Percentiles rank a stretch among this genome's conserved stretches.
phyloP scores from a whole-genome alignment of 2,329 filamentous ascomycete species.

The Chaetomium strumarium region DNA sequence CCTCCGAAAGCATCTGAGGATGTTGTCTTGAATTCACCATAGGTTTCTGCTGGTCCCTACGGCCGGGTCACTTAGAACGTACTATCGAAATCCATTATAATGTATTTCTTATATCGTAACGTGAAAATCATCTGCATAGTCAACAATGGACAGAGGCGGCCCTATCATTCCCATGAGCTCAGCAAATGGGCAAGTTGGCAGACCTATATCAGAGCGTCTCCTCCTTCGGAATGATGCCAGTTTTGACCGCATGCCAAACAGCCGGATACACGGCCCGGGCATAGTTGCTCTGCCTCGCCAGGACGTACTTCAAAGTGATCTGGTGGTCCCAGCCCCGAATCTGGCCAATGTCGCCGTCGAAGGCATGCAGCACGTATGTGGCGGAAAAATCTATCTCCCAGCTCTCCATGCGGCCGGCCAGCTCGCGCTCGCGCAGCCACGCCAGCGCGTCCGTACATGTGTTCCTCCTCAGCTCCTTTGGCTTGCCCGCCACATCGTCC shows the following conservation, averaged over 20 bases:
- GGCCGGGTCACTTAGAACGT: too few species aligned
- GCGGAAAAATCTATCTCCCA: slow-evolving; percentile 27
- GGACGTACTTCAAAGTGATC: slow-evolving; percentile 21
- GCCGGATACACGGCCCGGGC: slow-evolving; percentile 8
- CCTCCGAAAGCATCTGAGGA: too few species aligned
- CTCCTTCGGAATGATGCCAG: neutral
- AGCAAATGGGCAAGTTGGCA: too few species aligned
- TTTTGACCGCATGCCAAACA: slow-evolving; percentile 3
- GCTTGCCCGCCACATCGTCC: neutral
- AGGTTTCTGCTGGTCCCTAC: too few species aligned
- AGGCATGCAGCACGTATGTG: slow-evolving; percentile 25
- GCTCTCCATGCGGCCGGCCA: slow-evolving; percentile 11
- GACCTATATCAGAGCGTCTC: neutral
- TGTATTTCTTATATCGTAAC: too few species aligned
- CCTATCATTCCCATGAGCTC: too few species aligned
- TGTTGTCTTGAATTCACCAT: too few species aligned
- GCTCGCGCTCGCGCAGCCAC: slow-evolving; percentile 11
- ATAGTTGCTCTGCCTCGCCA: slow-evolving; percentile 15
- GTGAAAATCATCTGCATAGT: too few species aligned
- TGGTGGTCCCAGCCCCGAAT: slow-evolving; percentile 19
- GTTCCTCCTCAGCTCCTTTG: neutral
- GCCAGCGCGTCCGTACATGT: slow-evolving; percentile 17
- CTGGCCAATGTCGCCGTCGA: slow-evolving; percentile 15
- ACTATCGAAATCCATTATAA: too few species aligned
- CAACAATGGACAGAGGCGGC: too few species aligned